A percentile compares a stretch with the other conserved stretches of the same genome.
Evolutionary conservation across 2,329 filamentous ascomycete genomes (phyloP).

Genomic region (Neoarthrinium moseri): DNA sequence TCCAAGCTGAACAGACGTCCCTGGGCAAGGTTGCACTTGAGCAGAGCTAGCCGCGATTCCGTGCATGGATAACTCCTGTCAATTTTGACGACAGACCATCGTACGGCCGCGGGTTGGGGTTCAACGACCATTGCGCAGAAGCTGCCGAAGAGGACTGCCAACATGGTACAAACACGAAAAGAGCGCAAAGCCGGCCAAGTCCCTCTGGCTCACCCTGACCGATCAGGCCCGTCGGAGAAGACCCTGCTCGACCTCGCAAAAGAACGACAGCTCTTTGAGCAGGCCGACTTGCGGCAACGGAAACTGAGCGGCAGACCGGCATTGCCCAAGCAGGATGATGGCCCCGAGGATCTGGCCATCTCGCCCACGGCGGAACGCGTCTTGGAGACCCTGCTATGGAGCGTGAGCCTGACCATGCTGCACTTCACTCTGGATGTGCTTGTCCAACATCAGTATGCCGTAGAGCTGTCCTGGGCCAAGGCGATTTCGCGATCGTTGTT

Average conservation of each 20-base stretch:
- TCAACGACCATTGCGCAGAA: too few relatives aligned
- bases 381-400: conserved; percentile 58
- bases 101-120: too few relatives aligned
- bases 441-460: conserved; percentile 76
- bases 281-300: conserved; percentile 41
- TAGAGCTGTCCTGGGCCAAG: conserved; percentile 58
- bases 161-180: conserved; percentile 51
- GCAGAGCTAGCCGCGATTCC: too few relatives aligned
- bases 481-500: conserved; percentile 52
- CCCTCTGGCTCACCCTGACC: conserved; percentile 68
- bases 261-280: conserved; percentile 56
- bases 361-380: conserved; percentile 48
- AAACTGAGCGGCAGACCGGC: conserved; percentile 17
- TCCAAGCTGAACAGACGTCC: too few relatives aligned
- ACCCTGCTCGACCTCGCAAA: conserved; percentile 74
- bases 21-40: too few relatives aligned
- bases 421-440: conserved; percentile 79
- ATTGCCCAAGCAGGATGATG: conserved; percentile 37
- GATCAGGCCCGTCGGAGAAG: conserved; percentile 57
- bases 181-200: conserved; percentile 48
- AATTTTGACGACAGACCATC: too few relatives aligned
- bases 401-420: conserved; percentile 63
- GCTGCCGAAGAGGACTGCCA: too few relatives aligned
- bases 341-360: conserved; percentile 31
- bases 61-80: too few relatives aligned